Conservation (phyloP, 73 alveolate species). For the Durusdinium trenchii region DNA sequence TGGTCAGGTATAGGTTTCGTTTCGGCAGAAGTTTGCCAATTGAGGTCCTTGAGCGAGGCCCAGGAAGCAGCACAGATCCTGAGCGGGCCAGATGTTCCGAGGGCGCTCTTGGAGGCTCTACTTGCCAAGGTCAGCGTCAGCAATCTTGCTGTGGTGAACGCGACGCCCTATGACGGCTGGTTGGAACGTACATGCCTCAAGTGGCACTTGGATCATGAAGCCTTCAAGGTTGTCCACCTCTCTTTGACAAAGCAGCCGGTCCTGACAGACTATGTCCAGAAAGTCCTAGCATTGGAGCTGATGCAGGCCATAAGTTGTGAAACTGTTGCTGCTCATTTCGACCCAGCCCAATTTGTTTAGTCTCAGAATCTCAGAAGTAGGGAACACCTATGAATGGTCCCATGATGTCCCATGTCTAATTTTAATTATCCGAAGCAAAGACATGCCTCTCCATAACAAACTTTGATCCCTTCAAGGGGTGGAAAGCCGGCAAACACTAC, state of each 20-base stretch:
- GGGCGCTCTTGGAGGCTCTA: neutral
- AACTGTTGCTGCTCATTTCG: no score
- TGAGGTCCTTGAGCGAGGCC: neutral
- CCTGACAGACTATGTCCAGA: conserved; percentile 8
- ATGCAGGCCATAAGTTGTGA: neutral
- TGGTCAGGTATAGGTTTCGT: no score
- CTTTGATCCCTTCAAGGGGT: neutral
- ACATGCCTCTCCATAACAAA: neutral
- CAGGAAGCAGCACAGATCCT: conserved; percentile 30
- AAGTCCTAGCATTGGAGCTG: conserved; percentile 3
- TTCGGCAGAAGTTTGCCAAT: no score
- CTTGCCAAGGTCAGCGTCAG: neutral
- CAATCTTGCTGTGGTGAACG: neutral
- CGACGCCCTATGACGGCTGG: conserved; percentile 23
- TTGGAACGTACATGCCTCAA: neutral
- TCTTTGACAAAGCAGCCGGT: neutral
- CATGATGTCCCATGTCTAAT: no score
- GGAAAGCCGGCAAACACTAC: neutral
- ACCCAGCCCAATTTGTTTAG: no score
- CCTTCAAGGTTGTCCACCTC: neutral
- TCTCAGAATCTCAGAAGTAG: no score
- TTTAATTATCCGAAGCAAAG: no score
- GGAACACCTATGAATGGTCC: no score
- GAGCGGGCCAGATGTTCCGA: neutral
- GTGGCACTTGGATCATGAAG: neutral